Conservation (phyloP, 371 early-diverging fungal species). For the Choanephora cucurbitarum region DNA sequence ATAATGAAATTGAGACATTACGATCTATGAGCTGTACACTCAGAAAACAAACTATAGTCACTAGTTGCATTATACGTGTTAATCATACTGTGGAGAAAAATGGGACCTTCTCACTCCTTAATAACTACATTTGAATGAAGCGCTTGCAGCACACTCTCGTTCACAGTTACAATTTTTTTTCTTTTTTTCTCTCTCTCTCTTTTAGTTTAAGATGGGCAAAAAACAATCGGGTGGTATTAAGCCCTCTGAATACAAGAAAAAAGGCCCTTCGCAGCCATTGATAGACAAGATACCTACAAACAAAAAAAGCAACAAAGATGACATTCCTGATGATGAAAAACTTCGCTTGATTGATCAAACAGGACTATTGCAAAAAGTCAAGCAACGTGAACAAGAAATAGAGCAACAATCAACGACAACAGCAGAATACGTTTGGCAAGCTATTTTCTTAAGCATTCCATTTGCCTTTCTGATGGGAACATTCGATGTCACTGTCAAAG, state of each 20-base stretch:
- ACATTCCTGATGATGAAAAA: constrained; percentile 46
- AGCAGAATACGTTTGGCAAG: constrained; percentile 56
- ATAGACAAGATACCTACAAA: constrained; percentile 39
- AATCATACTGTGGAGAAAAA: no score
- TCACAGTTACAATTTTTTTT: no score
- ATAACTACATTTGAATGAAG: no score
- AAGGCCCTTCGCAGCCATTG: constrained; percentile 27
- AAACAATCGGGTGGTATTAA: constrained; percentile 16
- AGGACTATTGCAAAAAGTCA: constrained; percentile 50
- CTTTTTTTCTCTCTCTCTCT: constrained; percentile 1
- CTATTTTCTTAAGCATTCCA: constrained; percentile 57
- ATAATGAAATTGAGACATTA: no score
- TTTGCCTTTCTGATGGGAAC: constrained; percentile 56
- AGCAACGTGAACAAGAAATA: constrained; percentile 39
- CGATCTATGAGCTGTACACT: no score
- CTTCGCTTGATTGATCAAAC: constrained; percentile 52
- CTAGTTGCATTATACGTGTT: no score
- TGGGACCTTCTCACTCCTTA: no score
- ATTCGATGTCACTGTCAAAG: constrained; percentile 61
- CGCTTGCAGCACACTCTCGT: no score
- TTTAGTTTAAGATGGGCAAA: not conserved
- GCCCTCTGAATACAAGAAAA: constrained; percentile 21
- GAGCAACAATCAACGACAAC: constrained; percentile 23
- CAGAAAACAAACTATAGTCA: no score
- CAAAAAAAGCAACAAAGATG: constrained; percentile 8